Conservation (phyloP, 2,329 filamentous ascomycete genomes). For the Neopestalotiopsis sp. region DNA sequence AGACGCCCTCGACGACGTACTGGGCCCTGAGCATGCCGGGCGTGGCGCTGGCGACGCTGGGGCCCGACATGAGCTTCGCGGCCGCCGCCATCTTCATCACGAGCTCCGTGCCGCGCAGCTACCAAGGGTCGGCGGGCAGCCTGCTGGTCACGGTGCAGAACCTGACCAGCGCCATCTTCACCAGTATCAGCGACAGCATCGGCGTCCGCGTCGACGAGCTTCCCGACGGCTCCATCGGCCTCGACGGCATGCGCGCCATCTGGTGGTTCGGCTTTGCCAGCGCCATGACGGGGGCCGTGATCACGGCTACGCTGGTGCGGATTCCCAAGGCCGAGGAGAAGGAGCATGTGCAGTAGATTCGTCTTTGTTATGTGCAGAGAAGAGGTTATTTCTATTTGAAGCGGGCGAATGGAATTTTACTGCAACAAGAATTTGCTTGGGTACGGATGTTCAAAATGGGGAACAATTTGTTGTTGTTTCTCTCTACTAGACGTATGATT, state of each 20-base stretch:
- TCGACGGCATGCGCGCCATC: constrained; percentile 27
- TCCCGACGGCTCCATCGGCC: constrained; percentile 27
- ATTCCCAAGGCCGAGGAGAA: constrained; percentile 32
- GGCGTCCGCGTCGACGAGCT: constrained; percentile 32
- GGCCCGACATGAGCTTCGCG: constrained; percentile 51
- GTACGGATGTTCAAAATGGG: neutral
- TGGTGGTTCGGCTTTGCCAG: constrained; percentile 32
- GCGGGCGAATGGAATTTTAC: neutral
- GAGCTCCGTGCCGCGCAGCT: constrained; percentile 48
- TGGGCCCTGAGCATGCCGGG: constrained; percentile 51
- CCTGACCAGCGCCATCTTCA: constrained; percentile 48
- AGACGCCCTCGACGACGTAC: constrained; percentile 45
- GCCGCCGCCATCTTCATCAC: constrained; percentile 55
- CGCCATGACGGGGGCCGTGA: constrained; percentile 25
- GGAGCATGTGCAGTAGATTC: constrained; percentile 29
- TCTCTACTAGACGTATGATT: neutral
- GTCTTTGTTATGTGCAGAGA: no score
- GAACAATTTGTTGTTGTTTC: neutral
- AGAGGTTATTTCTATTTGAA: no score
- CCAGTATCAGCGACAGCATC: constrained; percentile 37
- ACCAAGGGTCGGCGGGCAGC: constrained; percentile 50
- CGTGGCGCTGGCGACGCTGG: constrained; percentile 49
- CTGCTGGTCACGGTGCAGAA: constrained; percentile 53
- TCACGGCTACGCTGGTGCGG: constrained; percentile 26
- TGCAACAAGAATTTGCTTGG: neutral